Base-by-base conservation (phyloP, 306 rosid species). In the Medicago arabica region DNA sequence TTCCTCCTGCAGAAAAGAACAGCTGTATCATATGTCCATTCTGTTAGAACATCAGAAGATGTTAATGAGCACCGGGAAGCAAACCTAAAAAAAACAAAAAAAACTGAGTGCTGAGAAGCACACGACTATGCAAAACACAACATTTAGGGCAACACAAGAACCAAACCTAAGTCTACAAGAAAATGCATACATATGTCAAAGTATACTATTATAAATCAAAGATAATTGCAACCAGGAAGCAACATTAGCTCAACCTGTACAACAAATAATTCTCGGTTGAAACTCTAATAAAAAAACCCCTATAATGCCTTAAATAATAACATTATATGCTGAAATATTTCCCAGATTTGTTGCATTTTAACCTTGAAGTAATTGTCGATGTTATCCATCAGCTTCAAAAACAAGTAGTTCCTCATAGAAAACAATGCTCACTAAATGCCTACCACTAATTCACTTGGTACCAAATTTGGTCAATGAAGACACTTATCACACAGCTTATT, bases 1-100 rank as follows among this genome's bases (percentile, higher is more conserved):
- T 71, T 85, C 94, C 88, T 77, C 93, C 98, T 78, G 74, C 87
- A 89, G 62, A 14, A 47, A 77, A 72, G 50, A 60, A 15, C 59
- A 39, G 53, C 61, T 47, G 7, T 4, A 46, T 53, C 60, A 64
- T 23, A 38, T 31, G 66, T 51, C 73, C 25, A 25, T 39, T 47
- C 78, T 65, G 43, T 11, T 34, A 28, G 39, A 66, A 71, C 58
- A 28, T 55, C 31, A 43, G 41, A 76, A 28, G 68, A 28, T 71
- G 47, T 38, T 16, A 39, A 38, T 21, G 8, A 11, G 9, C 12
- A n/a, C 12, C 12, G 16, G 23, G 64, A 58, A 58, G 38, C 64
- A 58, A 57, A 28, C 64, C 4, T 58, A n/a, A 58, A 58, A 21
- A 21, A 23, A 21, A 23, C 38, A 58, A 23, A 57, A 28, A 25